phyloP scores from a whole-genome alignment of 1,284 basidiomycete species.

The Tilletia walkeri region DNA sequence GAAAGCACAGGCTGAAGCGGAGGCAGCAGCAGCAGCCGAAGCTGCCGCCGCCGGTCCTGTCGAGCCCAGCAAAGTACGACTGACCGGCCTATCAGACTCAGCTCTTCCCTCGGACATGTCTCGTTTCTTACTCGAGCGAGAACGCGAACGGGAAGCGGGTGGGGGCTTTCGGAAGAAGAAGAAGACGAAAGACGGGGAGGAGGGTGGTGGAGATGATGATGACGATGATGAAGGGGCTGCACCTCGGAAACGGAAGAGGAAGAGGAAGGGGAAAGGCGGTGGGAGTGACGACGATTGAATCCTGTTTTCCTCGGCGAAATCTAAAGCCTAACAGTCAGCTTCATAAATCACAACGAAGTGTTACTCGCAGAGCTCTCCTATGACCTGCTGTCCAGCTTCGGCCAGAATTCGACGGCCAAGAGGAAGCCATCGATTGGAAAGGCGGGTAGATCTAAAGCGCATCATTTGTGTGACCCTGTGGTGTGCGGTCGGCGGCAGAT shows the following conservation, averaged over 20 bases:
- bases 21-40: neutral
- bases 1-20: neutral
- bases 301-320: neutral
- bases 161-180: neutral
- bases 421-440: too few species aligned
- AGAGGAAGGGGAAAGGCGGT: slow-evolving; percentile 11
- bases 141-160: neutral
- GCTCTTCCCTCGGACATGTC: slow-evolving; percentile 9
- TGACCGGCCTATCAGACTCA: slow-evolving; percentile 2
- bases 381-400: too few species aligned
- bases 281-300: slow-evolving; percentile 7
- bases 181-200: too few species aligned
- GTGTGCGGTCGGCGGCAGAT: too few species aligned
- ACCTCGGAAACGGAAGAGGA: neutral
- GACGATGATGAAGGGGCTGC: neutral
- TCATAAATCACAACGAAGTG: too few species aligned
- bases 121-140: slow-evolving; percentile 7
- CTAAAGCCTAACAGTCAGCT: too few species aligned
- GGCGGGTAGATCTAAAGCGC: too few species aligned
- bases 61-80: neutral
- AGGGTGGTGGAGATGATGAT: neutral
- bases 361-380: too few species aligned
- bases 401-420: too few species aligned
- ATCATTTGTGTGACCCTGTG: too few species aligned
- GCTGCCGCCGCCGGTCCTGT: neutral